phyloP scores from a whole-genome alignment of 192 early-diverging fungal genomes.

The Coemansia sp. region DNA sequence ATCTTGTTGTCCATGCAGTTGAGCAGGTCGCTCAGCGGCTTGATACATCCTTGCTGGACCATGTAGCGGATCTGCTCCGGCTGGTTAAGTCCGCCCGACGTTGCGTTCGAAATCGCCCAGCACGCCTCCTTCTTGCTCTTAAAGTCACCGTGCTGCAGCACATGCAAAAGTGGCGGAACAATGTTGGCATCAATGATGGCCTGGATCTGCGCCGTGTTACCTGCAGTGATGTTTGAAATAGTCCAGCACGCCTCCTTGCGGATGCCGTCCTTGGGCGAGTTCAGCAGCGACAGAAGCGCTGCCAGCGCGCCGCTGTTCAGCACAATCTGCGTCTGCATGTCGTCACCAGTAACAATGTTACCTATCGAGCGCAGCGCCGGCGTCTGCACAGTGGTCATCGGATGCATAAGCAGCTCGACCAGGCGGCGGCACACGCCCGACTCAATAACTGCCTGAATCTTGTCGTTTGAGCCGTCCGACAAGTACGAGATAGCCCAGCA shows the following conservation, averaged over 20 bases:
- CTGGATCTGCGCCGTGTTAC: slow-evolving; percentile 91
- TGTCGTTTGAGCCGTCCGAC: slow-evolving; percentile 95
- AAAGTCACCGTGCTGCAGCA: slow-evolving; percentile 87
- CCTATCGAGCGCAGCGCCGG: slow-evolving; percentile 96
- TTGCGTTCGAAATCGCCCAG: slow-evolving; percentile 99
- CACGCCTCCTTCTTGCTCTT: slow-evolving; percentile 99
- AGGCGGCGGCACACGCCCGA: slow-evolving; percentile 90
- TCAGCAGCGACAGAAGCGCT: slow-evolving; percentile 79
- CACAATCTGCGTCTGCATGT: slow-evolving; percentile 94
- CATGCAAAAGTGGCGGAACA: slow-evolving; percentile 86
- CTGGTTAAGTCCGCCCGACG: slow-evolving; percentile 85
- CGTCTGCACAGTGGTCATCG: slow-evolving; percentile 87
- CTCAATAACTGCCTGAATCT: slow-evolving; percentile 98
- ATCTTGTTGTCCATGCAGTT: slow-evolving; percentile 93
- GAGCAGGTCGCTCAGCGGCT: slow-evolving; percentile 92
- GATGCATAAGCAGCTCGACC: slow-evolving; percentile 90
- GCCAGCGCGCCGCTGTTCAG: slow-evolving; percentile 86
- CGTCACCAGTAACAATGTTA: slow-evolving; percentile 99
- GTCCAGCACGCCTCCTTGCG: slow-evolving; percentile 99
- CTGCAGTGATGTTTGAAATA: slow-evolving; percentile 98
- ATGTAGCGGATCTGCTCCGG: slow-evolving; percentile 95
- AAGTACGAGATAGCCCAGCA: slow-evolving; percentile 99
- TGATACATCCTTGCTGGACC: slow-evolving; percentile 89
- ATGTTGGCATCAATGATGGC: slow-evolving; percentile 93
- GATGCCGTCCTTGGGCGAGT: slow-evolving; percentile 90